Evolutionary conservation across 225 moss, liverwort and hornwort genomes (phyloP), one percentile per base, ranked within the genome.

Genomic region (Sphagnum contortum): DNA sequence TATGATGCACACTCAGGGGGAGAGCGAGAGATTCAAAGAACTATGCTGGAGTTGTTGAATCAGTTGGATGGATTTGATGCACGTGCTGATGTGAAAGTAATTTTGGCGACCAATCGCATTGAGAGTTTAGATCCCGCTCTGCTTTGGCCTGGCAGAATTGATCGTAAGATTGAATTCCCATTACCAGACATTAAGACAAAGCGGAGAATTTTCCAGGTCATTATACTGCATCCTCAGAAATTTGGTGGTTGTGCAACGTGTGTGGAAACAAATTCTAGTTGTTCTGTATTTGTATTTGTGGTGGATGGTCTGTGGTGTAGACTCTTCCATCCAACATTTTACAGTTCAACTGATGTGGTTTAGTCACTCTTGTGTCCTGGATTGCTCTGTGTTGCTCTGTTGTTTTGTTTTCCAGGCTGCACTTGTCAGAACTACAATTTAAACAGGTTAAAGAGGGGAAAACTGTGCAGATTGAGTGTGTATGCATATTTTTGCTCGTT

Each of bases 101-200:
- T 98, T 76, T 69, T 93, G 78, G 98, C 98, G n/a, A 98, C 98
- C 45, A 98, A 98, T 68, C 81, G 98, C 61, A 93, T 93, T 63
- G 98, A 98, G 45, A 93, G 73, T 73, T 83, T 98, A 86, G 98
- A 98, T 66, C 98, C 98, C 8, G 98, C 98, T 48, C 76, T 98
- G 64, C 78, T 98, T 60, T 79, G 98, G 64, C 93, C 98, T 51
- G 98, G 98, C 68, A 79, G 98, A 74, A 91, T 98, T 71, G 98
- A 98, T 81, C 90, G 98, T 48, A 98, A 98, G 83, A 98, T 98
- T 59, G 98, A 98, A 74, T 93, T 98, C 58, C 98, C 98, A 63
- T 81, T 93, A 74, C 98, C 98, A 49, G 93, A 93, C 68, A 83
- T 82, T 66, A 91, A 98, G 68, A 93, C 98, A 13, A 91, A 72